phyloP scores from a whole-genome alignment of 2,329 filamentous ascomycete species.

The Acrodontium crateriforme region DNA sequence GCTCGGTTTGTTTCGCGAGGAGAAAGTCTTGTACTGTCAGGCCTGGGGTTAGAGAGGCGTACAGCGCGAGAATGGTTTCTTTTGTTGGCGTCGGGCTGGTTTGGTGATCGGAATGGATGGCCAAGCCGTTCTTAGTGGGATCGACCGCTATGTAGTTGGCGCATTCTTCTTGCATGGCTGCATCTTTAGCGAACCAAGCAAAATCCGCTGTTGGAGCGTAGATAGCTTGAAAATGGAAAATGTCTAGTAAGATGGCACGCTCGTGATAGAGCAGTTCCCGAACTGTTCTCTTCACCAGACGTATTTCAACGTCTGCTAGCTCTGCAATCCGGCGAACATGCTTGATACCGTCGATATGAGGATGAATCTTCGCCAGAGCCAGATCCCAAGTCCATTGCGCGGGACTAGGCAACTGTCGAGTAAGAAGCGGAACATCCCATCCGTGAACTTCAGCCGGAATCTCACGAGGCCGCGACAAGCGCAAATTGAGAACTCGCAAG shows the following conservation, averaged over 20 bases:
- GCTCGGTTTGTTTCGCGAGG: conserved; percentile 54
- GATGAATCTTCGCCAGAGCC: conserved; percentile 64
- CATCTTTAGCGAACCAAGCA: conserved; percentile 63
- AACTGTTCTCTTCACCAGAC: conserved; percentile 72
- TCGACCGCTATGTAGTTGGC: conserved; percentile 57
- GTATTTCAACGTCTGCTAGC: conserved; percentile 72
- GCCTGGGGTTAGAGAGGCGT: conserved; percentile 71
- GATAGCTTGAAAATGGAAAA: conserved; percentile 86
- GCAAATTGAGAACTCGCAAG: conserved; percentile 17
- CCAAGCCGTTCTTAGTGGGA: conserved; percentile 18
- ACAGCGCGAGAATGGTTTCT: conserved; percentile 57
- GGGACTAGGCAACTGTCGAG: conserved; percentile 35
- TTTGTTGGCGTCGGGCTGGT: conserved; percentile 3
- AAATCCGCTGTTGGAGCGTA: conserved; percentile 76
- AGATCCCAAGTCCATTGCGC: conserved; percentile 61
- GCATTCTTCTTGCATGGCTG: conserved; percentile 73
- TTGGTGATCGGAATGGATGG: too few relatives aligned
- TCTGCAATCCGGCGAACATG: conserved; percentile 78
- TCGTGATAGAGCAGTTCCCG: conserved; percentile 89
- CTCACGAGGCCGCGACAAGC: conserved; percentile 44
- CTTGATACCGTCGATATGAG: conserved; percentile 80
- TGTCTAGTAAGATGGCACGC: conserved; percentile 76
- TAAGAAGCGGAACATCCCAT: conserved; percentile 80
- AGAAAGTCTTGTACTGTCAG: conserved; percentile 82
- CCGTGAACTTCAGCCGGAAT: conserved; percentile 64